Conservation (phyloP, 371 early-diverging fungal species). For the Apophysomyces trapeziformis region DNA sequence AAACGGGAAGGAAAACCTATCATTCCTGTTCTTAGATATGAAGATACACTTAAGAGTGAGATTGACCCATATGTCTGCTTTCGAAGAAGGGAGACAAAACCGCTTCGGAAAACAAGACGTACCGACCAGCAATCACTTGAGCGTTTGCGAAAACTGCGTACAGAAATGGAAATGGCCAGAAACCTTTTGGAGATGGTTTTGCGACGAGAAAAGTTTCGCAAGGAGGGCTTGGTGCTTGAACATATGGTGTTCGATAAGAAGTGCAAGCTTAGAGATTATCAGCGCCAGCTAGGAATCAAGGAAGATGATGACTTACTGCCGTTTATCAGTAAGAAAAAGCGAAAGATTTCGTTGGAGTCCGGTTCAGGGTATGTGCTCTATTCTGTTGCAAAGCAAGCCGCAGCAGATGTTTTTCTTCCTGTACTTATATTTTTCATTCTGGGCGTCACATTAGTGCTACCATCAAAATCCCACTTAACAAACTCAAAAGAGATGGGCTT, state of each 20-base stretch:
- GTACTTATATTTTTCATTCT: conserved; percentile 5
- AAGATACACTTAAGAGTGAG: conserved; percentile 66
- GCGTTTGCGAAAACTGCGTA: conserved; percentile 79
- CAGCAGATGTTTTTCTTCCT: neutral
- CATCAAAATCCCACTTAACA: conserved; percentile 60
- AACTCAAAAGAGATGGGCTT: conserved; percentile 38
- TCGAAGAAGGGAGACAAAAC: conserved; percentile 90
- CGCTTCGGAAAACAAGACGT: conserved; percentile 87
- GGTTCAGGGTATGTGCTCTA: conserved; percentile 35
- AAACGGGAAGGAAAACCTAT: conserved; percentile 59
- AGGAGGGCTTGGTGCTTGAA: conserved; percentile 72
- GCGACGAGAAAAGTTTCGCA: conserved; percentile 78
- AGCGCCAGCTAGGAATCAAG: conserved; percentile 57
- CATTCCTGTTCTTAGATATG: conserved; percentile 67
- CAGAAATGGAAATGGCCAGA: conserved; percentile 79
- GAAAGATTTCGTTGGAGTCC: conserved; percentile 28
- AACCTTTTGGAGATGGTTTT: conserved; percentile 79
- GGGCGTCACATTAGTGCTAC: conserved; percentile 43
- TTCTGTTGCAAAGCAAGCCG: neutral
- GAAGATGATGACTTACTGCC: conserved; percentile 54
- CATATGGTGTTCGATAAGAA: conserved; percentile 64
- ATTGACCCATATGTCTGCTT: conserved; percentile 97
- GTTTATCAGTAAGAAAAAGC: conserved; percentile 42
- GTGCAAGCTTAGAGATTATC: conserved; percentile 57
- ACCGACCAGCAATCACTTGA: conserved; percentile 87